Conservation (phyloP, 1,284 basidiomycete species). For the Boletus calvinii region DNA sequence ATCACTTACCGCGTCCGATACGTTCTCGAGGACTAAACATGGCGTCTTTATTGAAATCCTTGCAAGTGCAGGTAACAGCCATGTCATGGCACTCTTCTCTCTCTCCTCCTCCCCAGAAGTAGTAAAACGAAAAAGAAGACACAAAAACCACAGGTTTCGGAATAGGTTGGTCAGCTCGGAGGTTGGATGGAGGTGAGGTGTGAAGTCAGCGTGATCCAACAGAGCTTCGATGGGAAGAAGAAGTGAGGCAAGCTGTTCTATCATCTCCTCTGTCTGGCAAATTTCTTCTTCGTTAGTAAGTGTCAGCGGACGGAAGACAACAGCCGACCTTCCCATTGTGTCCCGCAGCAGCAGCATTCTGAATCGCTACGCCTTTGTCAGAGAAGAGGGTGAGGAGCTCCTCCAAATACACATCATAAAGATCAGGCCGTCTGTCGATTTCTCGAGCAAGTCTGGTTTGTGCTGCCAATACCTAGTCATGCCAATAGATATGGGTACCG, state of each 20-base stretch:
- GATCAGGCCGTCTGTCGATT: constrained; percentile 66
- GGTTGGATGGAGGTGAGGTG: constrained; percentile 58
- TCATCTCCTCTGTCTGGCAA: constrained; percentile 76
- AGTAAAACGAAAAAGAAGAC: constrained; percentile 79
- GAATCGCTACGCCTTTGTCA: constrained; percentile 91
- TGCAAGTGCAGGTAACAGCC: constrained; percentile 74
- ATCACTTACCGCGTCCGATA: constrained; percentile 85
- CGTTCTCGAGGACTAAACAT: constrained; percentile 77
- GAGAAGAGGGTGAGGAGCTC: constrained; percentile 86
- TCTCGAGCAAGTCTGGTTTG: constrained; percentile 86
- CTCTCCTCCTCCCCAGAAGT: constrained; percentile 42
- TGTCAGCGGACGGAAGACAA: constrained; percentile 4
- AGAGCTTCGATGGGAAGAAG: constrained; percentile 90
- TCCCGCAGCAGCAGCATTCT: constrained; percentile 70
- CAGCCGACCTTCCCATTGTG: constrained; percentile 59
- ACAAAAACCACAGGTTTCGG: constrained; percentile 94
- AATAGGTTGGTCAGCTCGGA: constrained; percentile 78
- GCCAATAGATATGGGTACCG: neutral
- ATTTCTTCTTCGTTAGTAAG: constrained; percentile 12
- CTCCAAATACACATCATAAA: constrained; percentile 78
- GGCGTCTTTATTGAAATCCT: constrained; percentile 90
- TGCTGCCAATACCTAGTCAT: constrained; percentile 71
- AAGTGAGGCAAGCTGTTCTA: constrained; percentile 82
- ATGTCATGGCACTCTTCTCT: constrained; percentile 64
- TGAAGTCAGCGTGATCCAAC: constrained; percentile 74